Percentiles rank a stretch among this genome's conserved stretches.
Evolutionary conservation across 495 filamentous ascomycete genomes (phyloP).

Genomic region (Melanomma pulvis-pyrius): DNA sequence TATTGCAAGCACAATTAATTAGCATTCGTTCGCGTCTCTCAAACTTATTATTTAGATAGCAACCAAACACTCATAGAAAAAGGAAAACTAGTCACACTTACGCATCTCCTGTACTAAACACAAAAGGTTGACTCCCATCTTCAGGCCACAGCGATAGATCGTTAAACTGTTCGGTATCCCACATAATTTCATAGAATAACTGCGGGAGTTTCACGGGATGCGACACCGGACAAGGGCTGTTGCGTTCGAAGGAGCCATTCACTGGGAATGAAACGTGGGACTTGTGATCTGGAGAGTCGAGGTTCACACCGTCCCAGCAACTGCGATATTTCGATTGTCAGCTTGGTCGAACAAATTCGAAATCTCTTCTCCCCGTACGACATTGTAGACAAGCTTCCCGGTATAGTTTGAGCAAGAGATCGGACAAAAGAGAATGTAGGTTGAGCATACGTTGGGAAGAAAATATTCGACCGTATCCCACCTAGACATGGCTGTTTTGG

Average conservation of each 20-base stretch:
- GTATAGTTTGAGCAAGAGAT: too few relatives aligned
- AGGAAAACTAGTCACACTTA: constrained; percentile 35
- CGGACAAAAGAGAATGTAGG: too few relatives aligned
- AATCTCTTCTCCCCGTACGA: too few relatives aligned
- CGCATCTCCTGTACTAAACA: constrained; percentile 54
- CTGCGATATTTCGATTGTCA: constrained; percentile 46
- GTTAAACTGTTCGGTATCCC: constrained; percentile 51
- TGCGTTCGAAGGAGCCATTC: constrained; percentile 38
- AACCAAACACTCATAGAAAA: too few relatives aligned
- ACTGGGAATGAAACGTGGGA: constrained; percentile 52
- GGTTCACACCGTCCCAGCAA: constrained; percentile 58
- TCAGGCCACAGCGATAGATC: constrained; percentile 46
- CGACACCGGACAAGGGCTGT: constrained; percentile 50
- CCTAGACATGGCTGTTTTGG: constrained; percentile 48
- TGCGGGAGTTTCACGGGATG: constrained; percentile 55
- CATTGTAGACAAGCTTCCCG: too few relatives aligned
- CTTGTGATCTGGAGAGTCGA: constrained; percentile 56
- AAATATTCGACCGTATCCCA: constrained; percentile 48
- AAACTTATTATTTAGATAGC: constrained; percentile 38
- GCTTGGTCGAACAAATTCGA: neutral
- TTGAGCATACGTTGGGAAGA: constrained; percentile 35
- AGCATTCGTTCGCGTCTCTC: constrained; percentile 30
- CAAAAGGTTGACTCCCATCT: constrained; percentile 51
- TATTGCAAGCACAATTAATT: neutral
- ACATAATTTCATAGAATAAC: constrained; percentile 57